Evolutionary conservation across 352 stramenopile genomes (phyloP).

Genomic region (Pythium brassicae): DNA sequence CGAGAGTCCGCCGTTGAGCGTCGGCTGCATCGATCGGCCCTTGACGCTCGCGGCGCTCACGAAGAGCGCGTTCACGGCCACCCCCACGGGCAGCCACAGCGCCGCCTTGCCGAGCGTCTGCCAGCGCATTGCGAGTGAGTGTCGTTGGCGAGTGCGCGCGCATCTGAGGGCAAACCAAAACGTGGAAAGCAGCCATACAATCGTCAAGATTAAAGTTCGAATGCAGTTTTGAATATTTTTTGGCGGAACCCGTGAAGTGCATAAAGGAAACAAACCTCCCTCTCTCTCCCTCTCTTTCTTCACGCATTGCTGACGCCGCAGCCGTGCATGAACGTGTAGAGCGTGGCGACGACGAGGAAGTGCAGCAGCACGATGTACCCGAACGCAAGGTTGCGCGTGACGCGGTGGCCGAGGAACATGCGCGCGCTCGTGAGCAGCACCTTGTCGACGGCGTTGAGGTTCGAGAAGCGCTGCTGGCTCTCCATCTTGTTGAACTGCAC

Average conservation of each 20-base stretch:
- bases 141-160: background rate
- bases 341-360: slow-evolving; percentile 78
- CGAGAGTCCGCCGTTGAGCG: slow-evolving; percentile 67
- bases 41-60: slow-evolving; percentile 72
- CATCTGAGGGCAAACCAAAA: background rate
- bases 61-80: slow-evolving; percentile 69
- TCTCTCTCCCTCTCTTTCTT: background rate
- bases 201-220: background rate
- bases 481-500: slow-evolving; percentile 90
- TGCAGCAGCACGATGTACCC: slow-evolving; percentile 84
- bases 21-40: slow-evolving; percentile 81
- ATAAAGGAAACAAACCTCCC: background rate
- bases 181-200: background rate
- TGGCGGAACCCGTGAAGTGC: background rate
- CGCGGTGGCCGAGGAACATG: slow-evolving; percentile 76
- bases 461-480: slow-evolving; percentile 83
- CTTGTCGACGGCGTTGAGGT: slow-evolving; percentile 89
- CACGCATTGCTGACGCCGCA: slow-evolving; percentile 76
- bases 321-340: slow-evolving; percentile 86
- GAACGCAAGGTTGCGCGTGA: slow-evolving; percentile 81
- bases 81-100: slow-evolving; percentile 79
- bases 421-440: slow-evolving; percentile 86
- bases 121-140: slow-evolving; percentile 29
- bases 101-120: slow-evolving; percentile 50
- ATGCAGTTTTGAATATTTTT: background rate